phyloP scores from a whole-genome alignment of 176 grass and related monocot species.

The Ensete ventricosum region DNA sequence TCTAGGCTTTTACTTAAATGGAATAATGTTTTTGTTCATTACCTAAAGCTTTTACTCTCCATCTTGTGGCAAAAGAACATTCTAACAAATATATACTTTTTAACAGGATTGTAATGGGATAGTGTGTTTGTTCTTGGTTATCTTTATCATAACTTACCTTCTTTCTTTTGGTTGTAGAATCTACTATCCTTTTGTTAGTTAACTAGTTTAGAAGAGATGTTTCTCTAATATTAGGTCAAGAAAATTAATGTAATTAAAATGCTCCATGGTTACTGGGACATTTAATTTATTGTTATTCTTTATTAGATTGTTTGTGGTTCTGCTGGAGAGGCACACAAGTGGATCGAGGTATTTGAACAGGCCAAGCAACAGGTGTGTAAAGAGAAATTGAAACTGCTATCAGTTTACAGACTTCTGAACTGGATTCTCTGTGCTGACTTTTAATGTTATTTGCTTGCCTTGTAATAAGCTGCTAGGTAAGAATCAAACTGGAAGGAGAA shows the following conservation, averaged over 20 bases:
- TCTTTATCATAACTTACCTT: constrained; percentile 15
- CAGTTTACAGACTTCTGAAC: neutral
- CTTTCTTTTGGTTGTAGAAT: constrained; percentile 4
- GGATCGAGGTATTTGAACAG: constrained; percentile 81
- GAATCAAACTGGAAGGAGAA: too few species aligned
- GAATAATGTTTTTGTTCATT: too few species aligned
- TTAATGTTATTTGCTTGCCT: too few species aligned
- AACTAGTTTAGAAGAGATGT: neutral
- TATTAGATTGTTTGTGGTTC: constrained; percentile 78
- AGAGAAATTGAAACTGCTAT: neutral
- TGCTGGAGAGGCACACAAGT: constrained; percentile 57
- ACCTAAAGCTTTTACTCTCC: too few species aligned
- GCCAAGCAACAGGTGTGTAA: constrained; percentile 65
- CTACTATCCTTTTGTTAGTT: neutral
- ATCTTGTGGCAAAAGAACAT: neutral
- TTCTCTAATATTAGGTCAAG: neutral
- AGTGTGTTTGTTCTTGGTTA: neutral
- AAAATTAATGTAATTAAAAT: neutral
- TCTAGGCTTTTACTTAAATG: too few species aligned
- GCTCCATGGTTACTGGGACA: neutral
- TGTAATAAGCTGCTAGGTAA: too few species aligned
- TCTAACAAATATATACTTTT: neutral
- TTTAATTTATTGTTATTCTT: constrained; percentile 3
- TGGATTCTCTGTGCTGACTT: neutral
- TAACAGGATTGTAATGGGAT: neutral